Evolutionary conservation across 1,284 basidiomycete species (phyloP), one percentile per base, ranked within the genome.

Genomic region (Ustilago lituana): DNA sequence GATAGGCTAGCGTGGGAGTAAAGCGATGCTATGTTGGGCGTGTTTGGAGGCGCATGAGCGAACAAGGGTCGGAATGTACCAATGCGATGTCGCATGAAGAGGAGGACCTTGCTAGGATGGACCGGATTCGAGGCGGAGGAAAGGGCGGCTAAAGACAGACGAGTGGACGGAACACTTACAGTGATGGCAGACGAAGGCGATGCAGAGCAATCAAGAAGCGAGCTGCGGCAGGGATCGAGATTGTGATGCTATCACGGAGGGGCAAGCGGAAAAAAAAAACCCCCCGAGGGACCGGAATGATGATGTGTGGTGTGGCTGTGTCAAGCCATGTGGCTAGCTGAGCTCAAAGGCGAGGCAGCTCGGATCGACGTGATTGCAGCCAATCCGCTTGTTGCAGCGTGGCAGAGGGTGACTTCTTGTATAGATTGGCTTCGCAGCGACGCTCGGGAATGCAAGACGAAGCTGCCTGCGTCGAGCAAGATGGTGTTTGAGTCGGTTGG

Each of bases 291-390:
- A 45, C 27, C 22, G 17, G 33, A 49, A 17, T 27, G 41, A 46
- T 41, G 40, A 47, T 32, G 37, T 12, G 26, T 23, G n/a, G n/a
- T 65, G 62, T 58, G 62, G 62, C 62, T 65, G 62, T 65, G 55
- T 46, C 20, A 27, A 26, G 51, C 55, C 62, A 65, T 65, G 62
- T 65, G 62, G 55, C 46, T 39, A 35, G 36, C 62, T 65, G 62
- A 53, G 45, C 31, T 53, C 31, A 47, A 59, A 59, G 37, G 41
- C 50, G 39, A 58, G 32, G 51, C 62, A 55, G 62, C 55, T 65
- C 62, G 62, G 55, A 65, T 65, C 62, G 62, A 65, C 55, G 45
- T 43, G 45, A 43, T n/a, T 59, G 62, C 55, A 65, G 62, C 46
- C 38, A 29, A 44, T 20, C 19, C 32, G 27, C 26, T 31, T 24